Conservation (phyloP, 345 rosid species). For the Anastatica hierochuntica region DNA sequence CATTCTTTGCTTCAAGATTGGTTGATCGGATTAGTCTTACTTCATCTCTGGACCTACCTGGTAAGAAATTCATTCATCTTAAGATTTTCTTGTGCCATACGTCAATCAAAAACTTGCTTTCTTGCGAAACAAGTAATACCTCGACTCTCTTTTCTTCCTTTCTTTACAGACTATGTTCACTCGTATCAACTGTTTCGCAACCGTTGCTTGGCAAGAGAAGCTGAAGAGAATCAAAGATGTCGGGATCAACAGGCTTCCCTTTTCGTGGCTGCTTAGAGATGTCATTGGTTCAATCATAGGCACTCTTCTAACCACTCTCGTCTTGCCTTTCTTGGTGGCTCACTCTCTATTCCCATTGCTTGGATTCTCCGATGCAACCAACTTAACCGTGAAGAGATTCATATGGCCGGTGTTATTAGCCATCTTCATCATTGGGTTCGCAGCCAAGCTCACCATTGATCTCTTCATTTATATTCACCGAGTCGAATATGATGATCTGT, state of each 20-base stretch:
- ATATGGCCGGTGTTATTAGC: constrained; percentile 17
- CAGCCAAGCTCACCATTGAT: constrained; percentile 8
- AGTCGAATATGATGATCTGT: too few relatives aligned
- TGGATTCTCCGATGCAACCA: constrained; percentile 1
- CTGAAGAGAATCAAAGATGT: neutral
- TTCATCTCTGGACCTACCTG: constrained; percentile 7
- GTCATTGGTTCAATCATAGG: constrained; percentile 10
- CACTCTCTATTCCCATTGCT: constrained; percentile 10
- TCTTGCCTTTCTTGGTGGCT: constrained; percentile 12
- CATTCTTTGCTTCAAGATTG: constrained; percentile 12
- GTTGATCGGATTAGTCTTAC: constrained; percentile 13
- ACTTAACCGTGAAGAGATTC: neutral
- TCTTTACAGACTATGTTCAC: neutral
- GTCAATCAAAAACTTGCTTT: neutral
- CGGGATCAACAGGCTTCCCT: neutral
- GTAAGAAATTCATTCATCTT: constrained; percentile 15
- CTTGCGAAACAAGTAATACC: neutral
- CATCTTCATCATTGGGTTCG: neutral
- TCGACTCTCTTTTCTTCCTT: neutral
- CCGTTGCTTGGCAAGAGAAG: constrained; percentile 8
- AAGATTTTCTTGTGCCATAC: too few relatives aligned
- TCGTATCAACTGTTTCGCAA: constrained; percentile 3
- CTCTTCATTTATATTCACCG: too few relatives aligned
- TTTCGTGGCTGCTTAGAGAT: constrained; percentile 12
- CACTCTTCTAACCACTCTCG: constrained; percentile 9